Conservation (phyloP, 1,139 yeast genomes). For the Pichia sp. region DNA sequence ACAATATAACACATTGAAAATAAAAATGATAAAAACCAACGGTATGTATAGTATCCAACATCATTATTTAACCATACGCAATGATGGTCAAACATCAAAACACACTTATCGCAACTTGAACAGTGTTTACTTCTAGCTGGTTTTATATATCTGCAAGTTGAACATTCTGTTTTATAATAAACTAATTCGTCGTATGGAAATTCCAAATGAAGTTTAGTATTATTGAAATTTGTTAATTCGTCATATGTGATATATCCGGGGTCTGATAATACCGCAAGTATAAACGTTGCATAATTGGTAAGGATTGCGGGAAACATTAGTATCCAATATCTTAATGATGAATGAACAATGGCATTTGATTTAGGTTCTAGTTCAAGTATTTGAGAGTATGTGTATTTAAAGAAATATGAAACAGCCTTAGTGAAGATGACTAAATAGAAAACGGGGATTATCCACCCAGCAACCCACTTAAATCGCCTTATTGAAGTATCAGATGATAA, state of each 20-base stretch:
- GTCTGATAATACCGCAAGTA: conserved; percentile 47
- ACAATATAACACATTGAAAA: conserved; percentile 54
- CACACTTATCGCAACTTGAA: conserved; percentile 65
- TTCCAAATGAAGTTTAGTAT: conserved; percentile 31
- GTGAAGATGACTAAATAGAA: conserved; percentile 46
- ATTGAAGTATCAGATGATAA: conserved; percentile 15
- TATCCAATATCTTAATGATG: conserved; percentile 18
- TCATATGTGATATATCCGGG: conserved; percentile 50
- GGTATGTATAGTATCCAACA: conserved; percentile 73
- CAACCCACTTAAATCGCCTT: conserved; percentile 10
- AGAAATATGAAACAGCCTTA: conserved; percentile 48
- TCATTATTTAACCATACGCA: conserved; percentile 96
- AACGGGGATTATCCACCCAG: conserved; percentile 48
- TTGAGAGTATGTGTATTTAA: conserved; percentile 36
- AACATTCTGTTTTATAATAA: conserved; percentile 40
- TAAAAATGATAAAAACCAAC: conserved; percentile 67
- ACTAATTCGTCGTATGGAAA: conserved; percentile 50
- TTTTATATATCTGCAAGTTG: conserved; percentile 61
- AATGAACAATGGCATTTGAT: background rate
- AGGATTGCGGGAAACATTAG: conserved; percentile 37
- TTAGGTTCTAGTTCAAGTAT: conserved; percentile 9
- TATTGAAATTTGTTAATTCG: background rate
- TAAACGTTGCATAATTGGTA: conserved; percentile 39
- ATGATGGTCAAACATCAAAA: conserved; percentile 80
- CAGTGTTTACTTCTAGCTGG: conserved; percentile 95